phyloP scores from a whole-genome alignment of 495 filamentous ascomycete species.

The Penicillium angulare region DNA sequence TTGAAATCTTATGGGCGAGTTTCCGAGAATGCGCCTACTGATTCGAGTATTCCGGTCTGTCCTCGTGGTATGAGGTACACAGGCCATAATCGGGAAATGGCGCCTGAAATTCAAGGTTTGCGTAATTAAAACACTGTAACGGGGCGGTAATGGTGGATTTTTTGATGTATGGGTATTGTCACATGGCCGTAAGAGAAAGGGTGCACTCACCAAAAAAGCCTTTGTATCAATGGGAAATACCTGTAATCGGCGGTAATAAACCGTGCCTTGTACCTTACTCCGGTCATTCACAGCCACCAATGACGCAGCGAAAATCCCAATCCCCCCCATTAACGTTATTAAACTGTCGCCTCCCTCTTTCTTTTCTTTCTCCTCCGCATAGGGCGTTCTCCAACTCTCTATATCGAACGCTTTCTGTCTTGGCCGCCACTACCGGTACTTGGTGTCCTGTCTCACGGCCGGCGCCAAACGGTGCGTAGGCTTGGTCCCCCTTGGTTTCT shows the following conservation, averaged over 20 bases:
- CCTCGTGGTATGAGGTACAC: not conserved
- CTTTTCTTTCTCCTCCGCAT: conserved; percentile 16
- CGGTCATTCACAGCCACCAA: conserved; percentile 14
- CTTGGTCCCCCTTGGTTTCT: conserved; percentile 41
- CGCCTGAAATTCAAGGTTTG: not conserved
- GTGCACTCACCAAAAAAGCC: not conserved
- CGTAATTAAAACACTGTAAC: not conserved
- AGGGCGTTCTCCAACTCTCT: conserved; percentile 30
- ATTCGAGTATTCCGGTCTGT: not conserved
- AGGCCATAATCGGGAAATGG: too few species aligned
- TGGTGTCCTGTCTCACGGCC: conserved; percentile 57
- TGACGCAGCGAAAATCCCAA: conserved; percentile 27
- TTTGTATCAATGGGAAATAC: not conserved
- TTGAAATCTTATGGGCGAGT: not conserved
- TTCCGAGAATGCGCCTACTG: not conserved
- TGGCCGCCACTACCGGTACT: conserved; percentile 56
- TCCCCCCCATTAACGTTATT: conserved; percentile 19
- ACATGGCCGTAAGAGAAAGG: not conserved
- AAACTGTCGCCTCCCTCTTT: conserved; percentile 23
- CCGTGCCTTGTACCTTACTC: conserved; percentile 12
- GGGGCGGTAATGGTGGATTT: not conserved
- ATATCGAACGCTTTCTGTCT: conserved; percentile 44
- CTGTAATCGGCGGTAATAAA: not conserved
- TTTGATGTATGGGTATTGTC: not conserved
- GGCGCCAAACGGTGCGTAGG: conserved; percentile 57